Base-by-base conservation (phyloP, 2,329 filamentous ascomycete species). In the Fusarium gaditjirri region DNA sequence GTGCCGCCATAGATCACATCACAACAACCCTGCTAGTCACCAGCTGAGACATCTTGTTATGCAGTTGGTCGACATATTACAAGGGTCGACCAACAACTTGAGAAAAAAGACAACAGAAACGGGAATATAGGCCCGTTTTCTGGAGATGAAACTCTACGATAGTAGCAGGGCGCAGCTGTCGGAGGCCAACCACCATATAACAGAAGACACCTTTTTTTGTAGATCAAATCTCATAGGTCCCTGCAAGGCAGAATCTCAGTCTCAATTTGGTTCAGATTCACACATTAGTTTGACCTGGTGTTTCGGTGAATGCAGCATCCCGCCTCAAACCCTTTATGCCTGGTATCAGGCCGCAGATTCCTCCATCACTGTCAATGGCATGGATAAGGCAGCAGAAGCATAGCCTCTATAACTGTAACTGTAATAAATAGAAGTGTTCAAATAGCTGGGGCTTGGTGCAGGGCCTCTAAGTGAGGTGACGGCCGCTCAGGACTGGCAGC, bases 91-190 rank as follows among this genome's bases (percentile, higher is more conserved):
- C 23, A 38, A 38, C 49, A 27, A 4, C n/a, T 13, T 36, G 33
- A 52, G 49, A 52, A 9, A 52, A 36, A 23, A 36, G n/a, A 16
- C 19, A 52, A n/a, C 33, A 16, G 5, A 25, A 52, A 36, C 17
- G 21, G 47, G 47, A 14, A 21, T 11, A 8, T 14, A 5, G 5
- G n/a, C 47, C 31, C 47, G 31, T 16, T 25, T 38, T 35, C 47
- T 35, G 8, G 47, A 25, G 16, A 50, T 52, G 29, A 27, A 38
- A 21, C 49, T 52, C 47, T 5, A 25, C 4, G 33, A 27, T 3
- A 16, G 17, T 17, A 38, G 19, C 33, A 52, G 9, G 49, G 53
- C 65, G 65, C 65, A 60, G 65, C 46, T 41, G 44, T 39, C 12
- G 44, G 44, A 52, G 56, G 56, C 43, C 35, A n/a, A 33, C 25